These are phyloP conservation scores for Yarrowia deformans DNA, from an alignment of 805 yeast species.

Conservation along the genomic window DNA sequence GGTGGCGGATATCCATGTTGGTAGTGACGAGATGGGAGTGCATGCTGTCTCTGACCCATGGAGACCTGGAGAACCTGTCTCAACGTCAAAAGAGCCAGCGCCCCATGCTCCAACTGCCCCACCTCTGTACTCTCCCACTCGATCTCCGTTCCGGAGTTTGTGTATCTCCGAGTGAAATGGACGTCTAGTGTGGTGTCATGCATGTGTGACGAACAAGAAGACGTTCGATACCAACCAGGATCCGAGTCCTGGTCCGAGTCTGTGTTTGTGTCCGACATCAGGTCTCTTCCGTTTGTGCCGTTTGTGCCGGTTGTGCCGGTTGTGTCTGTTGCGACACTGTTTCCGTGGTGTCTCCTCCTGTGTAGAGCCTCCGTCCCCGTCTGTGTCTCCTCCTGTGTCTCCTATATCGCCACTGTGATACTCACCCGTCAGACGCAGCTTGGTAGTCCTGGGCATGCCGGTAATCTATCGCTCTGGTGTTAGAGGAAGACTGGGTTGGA, in stretches of 20 bases:
- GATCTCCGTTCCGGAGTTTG: slow-evolving; percentile 10
- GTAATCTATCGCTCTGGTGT: slow-evolving; percentile 24
- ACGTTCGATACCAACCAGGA: too few species aligned
- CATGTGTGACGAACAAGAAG: too few species aligned
- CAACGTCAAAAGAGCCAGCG: too few species aligned
- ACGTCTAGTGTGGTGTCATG: too few species aligned
- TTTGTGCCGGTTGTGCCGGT: neutral
- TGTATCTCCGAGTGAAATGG: neutral
- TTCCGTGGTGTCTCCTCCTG: neutral
- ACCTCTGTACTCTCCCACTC: too few species aligned
- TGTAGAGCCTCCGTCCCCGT: neutral
- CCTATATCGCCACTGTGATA: slow-evolving; percentile 1
- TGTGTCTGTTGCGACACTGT: neutral
- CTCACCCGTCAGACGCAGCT: slow-evolving; percentile 44
- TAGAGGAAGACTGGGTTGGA: slow-evolving; percentile 6
- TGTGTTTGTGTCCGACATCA: too few species aligned
- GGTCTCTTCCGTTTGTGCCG: neutral
- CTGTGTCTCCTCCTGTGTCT: neutral
- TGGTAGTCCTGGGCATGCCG: slow-evolving; percentile 40
- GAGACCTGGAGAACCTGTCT: too few species aligned
- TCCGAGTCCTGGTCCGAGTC: too few species aligned
- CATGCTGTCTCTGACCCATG: too few species aligned
- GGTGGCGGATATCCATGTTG: too few species aligned
- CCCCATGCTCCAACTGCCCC: too few species aligned
- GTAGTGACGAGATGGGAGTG: too few species aligned